These are phyloP conservation scores for Pythium oligandrum DNA, from an alignment of 352 stramenopile genomes.

Conservation along the genomic window DNA sequence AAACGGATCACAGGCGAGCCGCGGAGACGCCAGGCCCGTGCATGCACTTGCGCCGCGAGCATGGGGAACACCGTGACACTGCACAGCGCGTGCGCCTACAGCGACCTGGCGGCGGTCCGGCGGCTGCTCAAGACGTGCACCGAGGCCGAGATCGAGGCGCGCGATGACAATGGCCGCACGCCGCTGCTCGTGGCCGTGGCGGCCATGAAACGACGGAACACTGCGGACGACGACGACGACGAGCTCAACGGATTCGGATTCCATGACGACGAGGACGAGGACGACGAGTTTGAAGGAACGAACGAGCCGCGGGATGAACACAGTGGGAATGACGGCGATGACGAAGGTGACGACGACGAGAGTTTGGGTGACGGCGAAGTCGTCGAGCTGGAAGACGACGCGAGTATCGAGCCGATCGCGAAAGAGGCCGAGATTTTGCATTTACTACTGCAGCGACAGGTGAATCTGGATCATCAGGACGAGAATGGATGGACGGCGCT, in stretches of 20 bases:
- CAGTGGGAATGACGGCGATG: background rate
- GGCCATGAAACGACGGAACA: slow-evolving; percentile 44
- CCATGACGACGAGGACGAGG: slow-evolving; percentile 20
- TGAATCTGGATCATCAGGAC: slow-evolving; percentile 78
- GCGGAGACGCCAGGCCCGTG: no score
- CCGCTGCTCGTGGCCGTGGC: slow-evolving; percentile 70
- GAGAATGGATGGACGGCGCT: slow-evolving; percentile 83
- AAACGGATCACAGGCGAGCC: no score
- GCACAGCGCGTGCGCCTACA: slow-evolving; percentile 73
- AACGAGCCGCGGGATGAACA: background rate
- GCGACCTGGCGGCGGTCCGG: slow-evolving; percentile 54
- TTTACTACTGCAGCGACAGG: slow-evolving; percentile 58
- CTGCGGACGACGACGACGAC: slow-evolving; percentile 31
- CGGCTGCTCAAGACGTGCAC: slow-evolving; percentile 55
- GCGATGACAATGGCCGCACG: slow-evolving; percentile 69
- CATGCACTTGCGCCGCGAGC: background rate
- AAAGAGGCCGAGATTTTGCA: slow-evolving; percentile 76
- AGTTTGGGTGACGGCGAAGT: slow-evolving; percentile 33
- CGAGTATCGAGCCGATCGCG: slow-evolving; percentile 48
- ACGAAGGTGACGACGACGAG: slow-evolving; percentile 7
- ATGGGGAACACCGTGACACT: slow-evolving; percentile 85
- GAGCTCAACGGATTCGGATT: slow-evolving; percentile 34
- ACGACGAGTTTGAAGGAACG: slow-evolving; percentile 13
- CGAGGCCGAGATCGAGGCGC: slow-evolving; percentile 62
- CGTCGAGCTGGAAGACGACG: slow-evolving; percentile 44